Base-by-base conservation (phyloP, 1,284 basidiomycete genomes). In the Kwoniella shivajii region DNA sequence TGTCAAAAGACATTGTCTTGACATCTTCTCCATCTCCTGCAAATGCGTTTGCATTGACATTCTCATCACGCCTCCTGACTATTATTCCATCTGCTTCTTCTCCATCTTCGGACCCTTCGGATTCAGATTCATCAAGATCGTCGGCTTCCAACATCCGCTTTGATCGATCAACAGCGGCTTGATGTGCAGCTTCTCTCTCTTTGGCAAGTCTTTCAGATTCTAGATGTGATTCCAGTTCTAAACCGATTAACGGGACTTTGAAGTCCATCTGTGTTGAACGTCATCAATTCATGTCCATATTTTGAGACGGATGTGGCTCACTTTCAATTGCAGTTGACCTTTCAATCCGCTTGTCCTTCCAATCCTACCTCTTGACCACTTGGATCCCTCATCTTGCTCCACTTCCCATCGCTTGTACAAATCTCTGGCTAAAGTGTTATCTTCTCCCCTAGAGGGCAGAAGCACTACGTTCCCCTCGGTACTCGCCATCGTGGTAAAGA, bases 351-450 rank as follows among this genome's bases (percentile, higher is more conserved):
- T 81, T 50, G 89, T 86, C 55, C 83, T 84, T 1, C 95, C 96
- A 42, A 98, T 89, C 67, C 85, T 88, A 3, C 94, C 94, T 60
- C 85, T 84, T 50, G 93, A 90, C 47, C 71, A 74, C 64, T 87
- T 89, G 13, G 88, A 84, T 38, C 88, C 86, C 1, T 84, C 81
- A 30, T 85, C 80, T 77, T 98, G 95, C 1, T 83, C 80, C 42
- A 80, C 78, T 64, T 94, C 89, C 95, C 95, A 99, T 56, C 83
- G 84, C 46, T 92, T 84, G 68, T 92, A 97, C 37, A 99, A 80
- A 7, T 84, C 80, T 13, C 89, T 84, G 10, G 86, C 84, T 2
- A 99, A 82, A 0, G 90, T 92, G 1, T 87, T 86, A 48, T 89
- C 86, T 67, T 93, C 89, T 31, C 88, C 84, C 33, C 86, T 82